These are phyloP conservation scores for Lactarius quietus DNA, from an alignment of 768 basidiomycete species.

Conservation along the genomic window DNA sequence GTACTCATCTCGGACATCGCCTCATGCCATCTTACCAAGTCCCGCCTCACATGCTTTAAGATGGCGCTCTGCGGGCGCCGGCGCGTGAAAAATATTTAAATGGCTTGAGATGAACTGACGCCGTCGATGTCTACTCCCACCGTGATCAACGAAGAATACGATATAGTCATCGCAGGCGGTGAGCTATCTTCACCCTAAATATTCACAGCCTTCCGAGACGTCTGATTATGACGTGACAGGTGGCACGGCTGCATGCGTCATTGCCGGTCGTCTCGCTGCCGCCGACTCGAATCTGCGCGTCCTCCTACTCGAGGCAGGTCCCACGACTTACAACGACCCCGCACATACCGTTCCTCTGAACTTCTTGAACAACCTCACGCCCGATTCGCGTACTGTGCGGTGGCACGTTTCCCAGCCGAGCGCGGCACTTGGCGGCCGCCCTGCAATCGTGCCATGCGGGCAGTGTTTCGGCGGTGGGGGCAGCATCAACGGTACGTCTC, in stretches of 20 bases:
- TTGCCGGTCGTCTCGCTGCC: conserved; percentile 50
- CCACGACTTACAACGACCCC: conserved; percentile 43
- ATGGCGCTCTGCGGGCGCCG: too few relatives aligned
- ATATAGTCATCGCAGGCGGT: conserved; percentile 10
- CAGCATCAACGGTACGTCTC: conserved; percentile 48
- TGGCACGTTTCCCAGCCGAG: conserved; percentile 40
- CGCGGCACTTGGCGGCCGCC: conserved; percentile 44
- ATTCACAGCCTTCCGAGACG: not conserved
- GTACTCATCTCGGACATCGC: too few relatives aligned
- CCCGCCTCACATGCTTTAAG: not conserved
- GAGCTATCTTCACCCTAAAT: not conserved
- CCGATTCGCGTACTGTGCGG: conserved; percentile 41
- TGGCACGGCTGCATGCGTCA: conserved; percentile 52
- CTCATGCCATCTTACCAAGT: too few relatives aligned
- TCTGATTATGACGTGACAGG: conserved; percentile 12
- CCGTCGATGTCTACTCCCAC: too few relatives aligned
- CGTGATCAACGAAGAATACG: conserved; percentile 12
- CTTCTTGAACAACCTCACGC: conserved; percentile 42
- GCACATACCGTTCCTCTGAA: conserved; percentile 53
- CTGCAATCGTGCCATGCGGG: conserved; percentile 42
- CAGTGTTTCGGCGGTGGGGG: conserved; percentile 61
- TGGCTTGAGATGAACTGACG: not conserved
- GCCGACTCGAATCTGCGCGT: conserved; percentile 54
- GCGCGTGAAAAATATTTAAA: too few relatives aligned
- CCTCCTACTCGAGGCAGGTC: conserved; percentile 57